Conservation (phyloP, 192 early-diverging fungal species). For the Entrophospora sp. region DNA sequence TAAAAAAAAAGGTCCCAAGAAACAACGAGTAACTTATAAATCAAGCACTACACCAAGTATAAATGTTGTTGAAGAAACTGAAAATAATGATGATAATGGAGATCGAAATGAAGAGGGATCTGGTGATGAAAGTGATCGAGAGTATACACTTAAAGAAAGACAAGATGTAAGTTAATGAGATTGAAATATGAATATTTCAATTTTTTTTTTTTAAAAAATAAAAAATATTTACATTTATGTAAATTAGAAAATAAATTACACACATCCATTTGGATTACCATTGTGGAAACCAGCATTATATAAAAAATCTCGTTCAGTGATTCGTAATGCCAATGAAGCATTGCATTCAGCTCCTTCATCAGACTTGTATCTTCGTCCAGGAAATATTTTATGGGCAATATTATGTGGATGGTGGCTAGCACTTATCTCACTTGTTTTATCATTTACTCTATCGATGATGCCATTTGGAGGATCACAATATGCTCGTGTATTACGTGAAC, state of each 20-base stretch:
- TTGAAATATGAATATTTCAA: neutral
- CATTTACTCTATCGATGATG: constrained; percentile 46
- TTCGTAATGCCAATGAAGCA: constrained; percentile 66
- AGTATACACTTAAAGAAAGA: constrained; percentile 15
- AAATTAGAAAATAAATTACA: constrained; percentile 61
- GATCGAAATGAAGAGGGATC: neutral
- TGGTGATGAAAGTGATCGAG: neutral
- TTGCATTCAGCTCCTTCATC: constrained; percentile 67
- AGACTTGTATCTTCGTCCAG: constrained; percentile 64
- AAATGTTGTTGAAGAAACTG: neutral
- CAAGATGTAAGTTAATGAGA: constrained; percentile 12
- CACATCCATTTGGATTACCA: constrained; percentile 88
- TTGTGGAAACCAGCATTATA: constrained; percentile 98
- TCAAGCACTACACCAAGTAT: neutral
- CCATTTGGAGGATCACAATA: constrained; percentile 50
- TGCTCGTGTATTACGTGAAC: constrained; percentile 59
- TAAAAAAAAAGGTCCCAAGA: neutral
- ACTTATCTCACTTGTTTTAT: constrained; percentile 51
- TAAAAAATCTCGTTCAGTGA: constrained; percentile 84
- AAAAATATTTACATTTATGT: neutral
- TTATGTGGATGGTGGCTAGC: constrained; percentile 88
- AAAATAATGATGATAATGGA: neutral
- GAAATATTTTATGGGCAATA: constrained; percentile 82
- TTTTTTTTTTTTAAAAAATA: neutral
- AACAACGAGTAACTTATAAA: neutral